Evolutionary conservation across 2,329 filamentous ascomycete genomes (phyloP).

Genomic region (Pseudogymnoascus sp.): DNA sequence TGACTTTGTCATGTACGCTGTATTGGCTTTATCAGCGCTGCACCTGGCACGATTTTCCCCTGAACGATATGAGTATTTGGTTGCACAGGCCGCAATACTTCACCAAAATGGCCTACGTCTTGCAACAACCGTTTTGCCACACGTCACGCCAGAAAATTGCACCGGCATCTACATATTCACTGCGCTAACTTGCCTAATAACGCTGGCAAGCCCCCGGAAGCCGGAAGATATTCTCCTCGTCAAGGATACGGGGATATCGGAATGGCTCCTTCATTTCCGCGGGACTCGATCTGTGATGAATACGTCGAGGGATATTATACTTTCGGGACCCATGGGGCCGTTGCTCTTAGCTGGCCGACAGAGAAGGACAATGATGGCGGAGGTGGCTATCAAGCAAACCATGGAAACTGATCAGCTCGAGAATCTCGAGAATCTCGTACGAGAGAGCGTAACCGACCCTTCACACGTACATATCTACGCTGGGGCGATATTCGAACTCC

Average conservation of each 20-base stretch:
- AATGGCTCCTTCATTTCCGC: conserved; percentile 33
- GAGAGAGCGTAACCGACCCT: conserved; percentile 17
- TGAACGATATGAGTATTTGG: conserved; percentile 32
- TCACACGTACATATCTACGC: conserved; percentile 24
- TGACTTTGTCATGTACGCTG: conserved; percentile 40
- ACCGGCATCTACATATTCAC: conserved; percentile 34
- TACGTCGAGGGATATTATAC: conserved; percentile 21
- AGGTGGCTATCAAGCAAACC: conserved; percentile 9
- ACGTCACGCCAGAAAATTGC: conserved; percentile 29
- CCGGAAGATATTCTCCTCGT: conserved; percentile 31
- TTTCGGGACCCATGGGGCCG: conserved; percentile 19
- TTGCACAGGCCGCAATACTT: conserved; percentile 31
- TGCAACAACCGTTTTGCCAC: conserved; percentile 29
- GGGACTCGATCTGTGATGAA: conserved; percentile 30
- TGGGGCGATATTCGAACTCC: conserved; percentile 29
- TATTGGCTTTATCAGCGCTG: conserved; percentile 42
- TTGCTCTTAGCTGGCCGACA: conserved; percentile 26
- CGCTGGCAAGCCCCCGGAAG: conserved; percentile 30
- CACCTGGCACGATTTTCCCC: conserved; percentile 38
- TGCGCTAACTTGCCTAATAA: conserved; percentile 30
- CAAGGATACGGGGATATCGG: conserved; percentile 27
- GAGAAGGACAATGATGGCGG: conserved; percentile 14
- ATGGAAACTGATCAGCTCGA: conserved; percentile 15
- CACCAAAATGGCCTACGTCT: conserved; percentile 27
- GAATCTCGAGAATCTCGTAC: conserved; percentile 19